These are phyloP conservation scores for Conticribra guillardii DNA, from an alignment of 108 stramenopile genomes.

Conservation along the genomic window DNA sequence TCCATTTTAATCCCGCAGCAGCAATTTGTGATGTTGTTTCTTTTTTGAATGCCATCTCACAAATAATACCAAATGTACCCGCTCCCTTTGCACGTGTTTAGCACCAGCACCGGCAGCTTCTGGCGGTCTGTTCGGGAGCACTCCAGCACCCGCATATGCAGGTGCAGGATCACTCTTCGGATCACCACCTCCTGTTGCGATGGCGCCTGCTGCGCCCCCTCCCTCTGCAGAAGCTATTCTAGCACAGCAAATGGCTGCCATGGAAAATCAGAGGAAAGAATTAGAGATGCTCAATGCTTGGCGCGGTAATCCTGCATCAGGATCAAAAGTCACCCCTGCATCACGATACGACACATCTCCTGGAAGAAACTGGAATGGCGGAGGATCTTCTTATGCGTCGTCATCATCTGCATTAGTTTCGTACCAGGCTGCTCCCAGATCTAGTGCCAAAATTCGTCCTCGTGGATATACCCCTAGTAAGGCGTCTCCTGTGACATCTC, in stretches of 20 bases:
- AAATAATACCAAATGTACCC: too few species aligned
- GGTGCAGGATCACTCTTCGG: constrained; percentile 61
- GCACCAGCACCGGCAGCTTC: too few species aligned
- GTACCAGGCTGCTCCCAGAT: constrained; percentile 63
- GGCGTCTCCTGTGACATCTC: constrained; percentile 47
- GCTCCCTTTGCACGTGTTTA: background rate
- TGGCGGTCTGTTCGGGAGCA: constrained; percentile 54
- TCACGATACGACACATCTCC: constrained; percentile 45
- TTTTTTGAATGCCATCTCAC: constrained; percentile 6
- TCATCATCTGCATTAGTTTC: constrained; percentile 38
- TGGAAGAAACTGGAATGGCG: constrained; percentile 31
- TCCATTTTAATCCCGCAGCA: constrained; percentile 25
- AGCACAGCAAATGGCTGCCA: constrained; percentile 74
- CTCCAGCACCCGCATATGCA: constrained; percentile 38
- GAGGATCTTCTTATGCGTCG: constrained; percentile 33
- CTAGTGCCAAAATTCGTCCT: constrained; percentile 75
- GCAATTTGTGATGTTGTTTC: background rate
- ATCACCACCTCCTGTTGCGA: constrained; percentile 52
- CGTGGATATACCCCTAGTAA: constrained; percentile 70
- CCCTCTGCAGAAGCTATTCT: constrained; percentile 73
- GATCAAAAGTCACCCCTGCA: constrained; percentile 47
- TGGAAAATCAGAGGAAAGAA: constrained; percentile 79
- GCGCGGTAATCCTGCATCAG: constrained; percentile 56
- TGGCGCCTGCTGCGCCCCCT: constrained; percentile 46
- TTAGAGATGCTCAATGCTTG: constrained; percentile 75